A percentile compares a stretch with the other conserved stretches of the same genome.
These are phyloP conservation scores for Trichoderma pleuroti DNA, from an alignment of 2,329 filamentous ascomycete species.

Conservation along the genomic window DNA sequence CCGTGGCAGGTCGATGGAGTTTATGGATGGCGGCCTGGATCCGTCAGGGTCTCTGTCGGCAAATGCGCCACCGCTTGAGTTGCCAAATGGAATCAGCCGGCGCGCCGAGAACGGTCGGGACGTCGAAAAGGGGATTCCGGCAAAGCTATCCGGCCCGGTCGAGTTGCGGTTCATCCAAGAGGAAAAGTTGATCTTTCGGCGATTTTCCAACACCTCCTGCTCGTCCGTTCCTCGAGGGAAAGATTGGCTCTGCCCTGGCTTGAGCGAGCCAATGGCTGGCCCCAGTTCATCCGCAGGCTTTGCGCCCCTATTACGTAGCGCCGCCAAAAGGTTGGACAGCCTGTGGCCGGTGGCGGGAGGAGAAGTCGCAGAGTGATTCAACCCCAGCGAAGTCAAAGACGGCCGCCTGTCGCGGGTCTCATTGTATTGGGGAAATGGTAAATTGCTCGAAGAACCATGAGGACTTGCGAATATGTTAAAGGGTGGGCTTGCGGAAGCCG, in stretches of 20 bases:
- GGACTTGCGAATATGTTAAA: slow-evolving; percentile 59
- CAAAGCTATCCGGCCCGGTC: slow-evolving; percentile 40
- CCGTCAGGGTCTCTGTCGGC: slow-evolving; percentile 55
- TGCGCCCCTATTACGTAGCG: slow-evolving; percentile 56
- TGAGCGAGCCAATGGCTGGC: slow-evolving; percentile 65
- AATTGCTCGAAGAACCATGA: slow-evolving; percentile 56
- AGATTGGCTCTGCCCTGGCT: slow-evolving; percentile 71
- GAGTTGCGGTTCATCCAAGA: slow-evolving; percentile 59
- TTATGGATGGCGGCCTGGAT: slow-evolving; percentile 66
- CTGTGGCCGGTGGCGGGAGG: slow-evolving; percentile 33
- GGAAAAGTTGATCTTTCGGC: slow-evolving; percentile 56
- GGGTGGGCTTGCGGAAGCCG: slow-evolving; percentile 56
- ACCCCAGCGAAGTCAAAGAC: slow-evolving; percentile 26
- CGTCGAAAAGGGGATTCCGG: slow-evolving; percentile 30
- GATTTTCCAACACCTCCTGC: slow-evolving; percentile 48
- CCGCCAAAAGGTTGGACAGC: slow-evolving; percentile 55
- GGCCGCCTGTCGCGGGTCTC: slow-evolving; percentile 47
- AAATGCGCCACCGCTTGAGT: slow-evolving; percentile 46
- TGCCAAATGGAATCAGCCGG: slow-evolving; percentile 47
- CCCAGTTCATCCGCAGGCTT: slow-evolving; percentile 54
- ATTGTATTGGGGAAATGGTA: slow-evolving; percentile 51
- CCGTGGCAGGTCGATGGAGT: slow-evolving; percentile 67
- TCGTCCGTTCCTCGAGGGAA: slow-evolving; percentile 64
- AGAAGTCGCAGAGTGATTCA: slow-evolving; percentile 40
- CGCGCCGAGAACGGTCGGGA: slow-evolving; percentile 40